Base-by-base conservation (phyloP, 2,329 filamentous ascomycete genomes). In the Penicillium hesseltinei region DNA sequence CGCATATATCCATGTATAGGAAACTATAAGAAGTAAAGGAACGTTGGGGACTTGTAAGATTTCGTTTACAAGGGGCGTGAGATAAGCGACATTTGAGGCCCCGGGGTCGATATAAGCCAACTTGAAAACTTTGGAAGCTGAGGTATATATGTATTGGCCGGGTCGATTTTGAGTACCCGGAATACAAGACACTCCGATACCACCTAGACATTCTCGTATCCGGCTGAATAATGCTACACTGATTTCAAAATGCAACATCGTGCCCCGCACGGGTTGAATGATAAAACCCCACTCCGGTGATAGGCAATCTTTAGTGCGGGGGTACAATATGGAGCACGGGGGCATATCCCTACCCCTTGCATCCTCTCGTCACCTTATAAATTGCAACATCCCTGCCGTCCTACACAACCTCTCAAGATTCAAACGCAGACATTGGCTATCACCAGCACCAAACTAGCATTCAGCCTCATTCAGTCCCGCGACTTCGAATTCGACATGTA, bases 401-500 rank as follows among this genome's bases (percentile, higher is more conserved):
- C 29, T 11, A 36, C 35, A 4, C 7, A 36, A 10, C 17, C 13
- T 36, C 27, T 13, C 35, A 33, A 33, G 5, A 35, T 42, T 42
- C 39, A 17, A 33, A 33, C 17, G 5, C 17, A 46, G 13, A 17
- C 23, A n/a, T 25, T 27, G 4, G 15, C 33, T 11, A n/a, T 15
- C 13, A 9, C 19, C 19, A 55, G 23, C 27, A 42, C 15, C 13
- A 5, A 29, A 21, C 17, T 23, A 2, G n/a, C 15, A 15, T 9
- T 39, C 2, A 31, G 5, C 31, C 9, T 9, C 17, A 21, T 31
- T 17, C 27, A n/a, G 25, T 19, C 13, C n/a, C 10, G 3, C 35
- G 8, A 42, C 5, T 31, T 21, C 47, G 1, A 35, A 38, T n/a
- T 17, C 54, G 61, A 29, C 17, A 73, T 71, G 72, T 80, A 80